Percentiles rank a stretch among this genome's conserved stretches.
These are phyloP conservation scores for Solanum clarkiae DNA, from an alignment of 257 asterid genomes.

Conservation along the genomic window DNA sequence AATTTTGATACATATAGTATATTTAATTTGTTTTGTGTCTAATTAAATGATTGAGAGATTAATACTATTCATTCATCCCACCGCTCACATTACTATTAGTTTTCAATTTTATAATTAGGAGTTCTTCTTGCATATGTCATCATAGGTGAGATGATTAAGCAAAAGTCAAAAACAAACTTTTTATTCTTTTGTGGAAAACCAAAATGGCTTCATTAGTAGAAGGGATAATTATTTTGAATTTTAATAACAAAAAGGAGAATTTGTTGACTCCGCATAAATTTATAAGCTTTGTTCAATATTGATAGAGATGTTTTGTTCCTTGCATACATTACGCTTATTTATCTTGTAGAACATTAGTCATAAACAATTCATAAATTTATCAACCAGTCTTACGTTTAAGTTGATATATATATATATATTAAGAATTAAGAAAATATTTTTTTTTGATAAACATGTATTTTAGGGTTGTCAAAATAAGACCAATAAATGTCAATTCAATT, in stretches of 20 bases:
- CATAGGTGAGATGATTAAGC: not conserved
- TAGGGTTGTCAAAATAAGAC: no score
- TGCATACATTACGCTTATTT: not conserved
- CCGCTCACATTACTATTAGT: not conserved
- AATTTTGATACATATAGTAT: no score
- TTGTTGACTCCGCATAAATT: not conserved
- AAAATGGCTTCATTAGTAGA: not conserved
- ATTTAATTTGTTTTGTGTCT: no score
- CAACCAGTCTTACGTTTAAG: not conserved
- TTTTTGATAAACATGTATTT: no score
- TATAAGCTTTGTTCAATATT: not conserved
- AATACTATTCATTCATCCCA: no score
- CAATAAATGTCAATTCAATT: no score
- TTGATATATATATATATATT: no score
- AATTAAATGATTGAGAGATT: no score
- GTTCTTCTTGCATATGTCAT: not conserved
- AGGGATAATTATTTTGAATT: not conserved
- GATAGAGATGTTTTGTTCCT: not conserved
- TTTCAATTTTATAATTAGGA: not conserved
- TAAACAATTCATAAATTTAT: not conserved
- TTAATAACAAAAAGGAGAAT: not conserved
- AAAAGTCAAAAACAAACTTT: not conserved
- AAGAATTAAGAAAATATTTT: no score
- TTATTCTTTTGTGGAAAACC: not conserved
- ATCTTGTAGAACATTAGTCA: not conserved